phyloP scores from a whole-genome alignment of 352 stramenopile species.

The Globisporangium echinulatum region DNA sequence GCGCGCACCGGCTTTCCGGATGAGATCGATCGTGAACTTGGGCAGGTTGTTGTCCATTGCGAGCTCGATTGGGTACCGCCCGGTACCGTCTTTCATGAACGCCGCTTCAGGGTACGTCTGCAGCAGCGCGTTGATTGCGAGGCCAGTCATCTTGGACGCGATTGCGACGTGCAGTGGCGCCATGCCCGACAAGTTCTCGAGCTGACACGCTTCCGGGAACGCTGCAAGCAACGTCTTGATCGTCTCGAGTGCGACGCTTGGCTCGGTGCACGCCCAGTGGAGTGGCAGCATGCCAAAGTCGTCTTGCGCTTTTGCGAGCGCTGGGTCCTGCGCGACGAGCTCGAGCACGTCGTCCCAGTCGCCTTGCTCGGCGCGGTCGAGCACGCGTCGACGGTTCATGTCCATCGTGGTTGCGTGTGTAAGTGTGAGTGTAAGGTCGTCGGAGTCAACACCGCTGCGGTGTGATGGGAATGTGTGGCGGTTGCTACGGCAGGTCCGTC shows the following conservation, averaged over 20 bases:
- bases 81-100: background rate
- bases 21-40: conserved; percentile 62
- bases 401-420: conserved; percentile 6
- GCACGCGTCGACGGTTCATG: conserved; percentile 45
- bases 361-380: conserved; percentile 56
- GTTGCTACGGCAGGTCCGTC: too few relatives aligned
- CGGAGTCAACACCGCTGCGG: too few relatives aligned
- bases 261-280: conserved; percentile 79
- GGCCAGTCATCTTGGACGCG: conserved; percentile 46
- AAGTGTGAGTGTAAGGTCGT: background rate
- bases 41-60: conserved; percentile 53
- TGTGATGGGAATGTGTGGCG: too few relatives aligned
- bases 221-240: conserved; percentile 37
- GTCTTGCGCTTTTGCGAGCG: conserved; percentile 60
- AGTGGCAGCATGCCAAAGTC: conserved; percentile 82
- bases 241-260: conserved; percentile 33
- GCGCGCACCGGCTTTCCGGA: conserved; percentile 48
- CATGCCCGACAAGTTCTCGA: conserved; percentile 77
- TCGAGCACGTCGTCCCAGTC: conserved; percentile 51
- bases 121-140: conserved; percentile 57
- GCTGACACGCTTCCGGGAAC: conserved; percentile 46
- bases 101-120: conserved; percentile 8
- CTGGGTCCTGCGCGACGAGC: conserved; percentile 27
- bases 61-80: conserved; percentile 35
- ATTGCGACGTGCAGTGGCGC: conserved; percentile 79